These are phyloP conservation scores for Lycium ferocissimum DNA, from an alignment of 257 asterid species.

Conservation along the genomic window DNA sequence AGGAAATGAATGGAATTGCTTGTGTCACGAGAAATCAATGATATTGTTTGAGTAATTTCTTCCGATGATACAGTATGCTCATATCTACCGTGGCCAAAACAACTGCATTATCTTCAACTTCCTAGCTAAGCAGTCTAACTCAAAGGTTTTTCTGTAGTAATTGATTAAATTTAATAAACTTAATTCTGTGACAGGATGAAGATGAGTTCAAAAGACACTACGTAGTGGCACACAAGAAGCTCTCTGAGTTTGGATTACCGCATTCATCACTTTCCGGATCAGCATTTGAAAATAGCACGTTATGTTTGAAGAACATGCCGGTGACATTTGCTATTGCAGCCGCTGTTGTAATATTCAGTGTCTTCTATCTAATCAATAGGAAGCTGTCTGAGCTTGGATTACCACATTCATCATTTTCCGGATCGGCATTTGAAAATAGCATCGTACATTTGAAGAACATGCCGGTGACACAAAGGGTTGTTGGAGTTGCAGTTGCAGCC, in stretches of 20 bases:
- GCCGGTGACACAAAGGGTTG: constrained; percentile 30
- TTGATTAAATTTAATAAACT: background rate
- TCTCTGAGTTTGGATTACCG: constrained; percentile 75
- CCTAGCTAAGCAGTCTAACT: background rate
- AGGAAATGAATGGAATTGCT: no score
- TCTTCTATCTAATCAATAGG: background rate
- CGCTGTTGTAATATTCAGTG: no score
- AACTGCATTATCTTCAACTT: background rate
- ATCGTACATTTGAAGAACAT: background rate
- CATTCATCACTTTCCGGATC: constrained; percentile 37
- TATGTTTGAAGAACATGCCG: background rate
- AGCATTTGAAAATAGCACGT: constrained; percentile 36
- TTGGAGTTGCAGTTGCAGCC: constrained; percentile 57
- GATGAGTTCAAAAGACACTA: constrained; percentile 79
- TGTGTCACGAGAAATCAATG: no score
- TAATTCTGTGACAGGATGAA: constrained; percentile 55
- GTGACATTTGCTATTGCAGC: background rate
- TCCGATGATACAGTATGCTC: background rate
- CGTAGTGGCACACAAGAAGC: constrained; percentile 78
- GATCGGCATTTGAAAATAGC: constrained; percentile 37
- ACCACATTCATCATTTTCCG: constrained; percentile 41
- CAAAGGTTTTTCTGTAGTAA: background rate
- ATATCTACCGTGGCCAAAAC: background rate
- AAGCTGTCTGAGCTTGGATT: constrained; percentile 54
- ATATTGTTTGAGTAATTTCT: background rate